Conservation (phyloP, 2,329 filamentous ascomycete genomes). For the Alternaria sp. region DNA sequence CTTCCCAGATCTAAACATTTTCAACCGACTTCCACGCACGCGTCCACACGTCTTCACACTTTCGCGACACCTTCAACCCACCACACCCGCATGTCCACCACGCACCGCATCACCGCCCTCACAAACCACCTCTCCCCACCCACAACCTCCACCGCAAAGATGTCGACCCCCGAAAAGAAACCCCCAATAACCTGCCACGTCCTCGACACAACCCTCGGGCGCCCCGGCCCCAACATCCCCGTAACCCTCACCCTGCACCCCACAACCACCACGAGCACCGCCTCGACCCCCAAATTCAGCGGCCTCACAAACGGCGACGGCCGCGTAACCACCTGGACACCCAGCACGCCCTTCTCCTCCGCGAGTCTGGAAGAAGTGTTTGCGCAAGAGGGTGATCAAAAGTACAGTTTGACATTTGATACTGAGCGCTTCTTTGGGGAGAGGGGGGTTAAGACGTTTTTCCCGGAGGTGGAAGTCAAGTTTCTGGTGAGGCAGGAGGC, state of each 20-base stretch:
- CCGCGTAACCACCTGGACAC: conserved; percentile 72
- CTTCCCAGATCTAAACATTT: not conserved
- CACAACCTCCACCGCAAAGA: not conserved
- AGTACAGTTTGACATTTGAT: conserved; percentile 75
- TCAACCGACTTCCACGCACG: no score
- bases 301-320: conserved; percentile 78
- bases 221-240: conserved; percentile 69
- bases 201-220: conserved; percentile 79
- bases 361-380: conserved; percentile 48
- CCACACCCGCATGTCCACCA: conserved; percentile 21
- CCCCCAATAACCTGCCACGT: conserved; percentile 82
- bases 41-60: not conserved
- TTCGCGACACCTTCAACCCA: no score
- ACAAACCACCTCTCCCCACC: conserved; percentile 21
- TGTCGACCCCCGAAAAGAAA: conserved; percentile 28
- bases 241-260: conserved; percentile 65
- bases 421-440: conserved; percentile 73
- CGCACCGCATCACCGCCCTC: conserved; percentile 29
- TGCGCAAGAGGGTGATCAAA: conserved; percentile 52
- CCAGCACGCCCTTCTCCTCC: conserved; percentile 53
- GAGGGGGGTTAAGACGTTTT: conserved; percentile 61
- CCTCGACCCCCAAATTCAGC: conserved; percentile 57
- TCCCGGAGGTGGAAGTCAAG: conserved; percentile 62
- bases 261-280: conserved; percentile 43
- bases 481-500: conserved; percentile 56